phyloP scores from a whole-genome alignment of 2,329 filamentous ascomycete species.

The Pseudocercospora cruenta region DNA sequence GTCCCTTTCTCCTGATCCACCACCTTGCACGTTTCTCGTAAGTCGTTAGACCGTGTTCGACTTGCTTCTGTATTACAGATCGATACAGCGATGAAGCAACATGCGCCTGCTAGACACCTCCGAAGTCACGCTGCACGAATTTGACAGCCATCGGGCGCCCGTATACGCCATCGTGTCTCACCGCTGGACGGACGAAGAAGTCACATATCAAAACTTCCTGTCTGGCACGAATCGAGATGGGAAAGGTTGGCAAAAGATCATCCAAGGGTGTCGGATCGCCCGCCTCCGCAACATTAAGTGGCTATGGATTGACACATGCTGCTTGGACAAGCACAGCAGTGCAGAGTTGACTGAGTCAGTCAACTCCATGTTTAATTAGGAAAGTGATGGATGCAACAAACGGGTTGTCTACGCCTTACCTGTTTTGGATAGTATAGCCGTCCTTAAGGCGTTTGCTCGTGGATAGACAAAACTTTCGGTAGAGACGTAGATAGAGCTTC shows the following conservation, averaged over 20 bases:
- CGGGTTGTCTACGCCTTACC: too few species aligned
- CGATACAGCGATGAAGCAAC: background rate
- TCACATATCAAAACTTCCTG: conserved; percentile 19
- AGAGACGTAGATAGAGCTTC: too few species aligned
- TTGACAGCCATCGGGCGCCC: conserved; percentile 16
- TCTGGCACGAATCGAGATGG: background rate
- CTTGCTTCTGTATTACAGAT: background rate
- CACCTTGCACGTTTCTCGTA: background rate
- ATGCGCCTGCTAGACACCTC: conserved; percentile 32
- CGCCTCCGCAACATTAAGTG: conserved; percentile 8
- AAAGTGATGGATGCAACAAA: too few species aligned
- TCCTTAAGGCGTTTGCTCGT: too few species aligned
- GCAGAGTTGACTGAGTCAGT: conserved; percentile 49
- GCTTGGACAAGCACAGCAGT: conserved; percentile 42
- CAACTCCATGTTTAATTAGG: conserved; percentile 39
- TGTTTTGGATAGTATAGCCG: too few species aligned
- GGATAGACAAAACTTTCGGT: too few species aligned
- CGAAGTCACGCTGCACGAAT: conserved; percentile 22
- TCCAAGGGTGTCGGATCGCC: conserved; percentile 11
- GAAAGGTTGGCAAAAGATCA: conserved; percentile 11
- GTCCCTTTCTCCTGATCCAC: background rate
- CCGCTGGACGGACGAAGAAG: conserved; percentile 20
- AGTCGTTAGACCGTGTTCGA: background rate
- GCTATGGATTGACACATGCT: conserved; percentile 24
- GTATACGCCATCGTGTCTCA: conserved; percentile 25